Base-by-base conservation (phyloP, 768 basidiomycete genomes). In the Auricularia auricula-judae region DNA sequence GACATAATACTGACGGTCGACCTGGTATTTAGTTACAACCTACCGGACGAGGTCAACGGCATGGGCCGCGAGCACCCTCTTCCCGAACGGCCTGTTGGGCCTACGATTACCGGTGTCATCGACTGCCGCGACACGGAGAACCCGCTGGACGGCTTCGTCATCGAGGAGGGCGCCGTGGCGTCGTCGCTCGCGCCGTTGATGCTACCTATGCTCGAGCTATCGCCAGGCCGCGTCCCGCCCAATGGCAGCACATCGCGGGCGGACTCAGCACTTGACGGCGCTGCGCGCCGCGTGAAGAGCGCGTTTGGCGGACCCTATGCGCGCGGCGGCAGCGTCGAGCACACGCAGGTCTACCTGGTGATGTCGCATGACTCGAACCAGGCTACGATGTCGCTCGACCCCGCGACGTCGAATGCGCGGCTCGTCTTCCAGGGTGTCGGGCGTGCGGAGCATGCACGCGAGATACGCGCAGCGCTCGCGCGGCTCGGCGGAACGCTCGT, bases 291-390 rank as follows among this genome's bases (percentile, higher is more conserved):
- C 35, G 34, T 54, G 3, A 54, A n/a, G 18, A 33, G 33, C 39
- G 36, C 18, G 53, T 3, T 43, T 8, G 36, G 29, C 14, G 63
- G 63, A 7, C 63, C 63, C 34, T 63, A 63, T 23, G 33, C 63
- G 7, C 36, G 23, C 3, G 56, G 56, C 34, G 56, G 63, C 12
- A 54, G 47, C 47, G 47, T 63, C 39, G n/a, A 63, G 47, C 63
- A 63, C 63, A 63, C 63, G 0, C 63, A 63, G 63, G 54, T 51
- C 3, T 63, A 63, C 36, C 47, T 63, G 11, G 43, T 63, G 23
- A 63, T 63, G 63, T 63, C 63, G 35, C 63, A 63, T 34, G 63
- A 63, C 43, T 51, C 47, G 18, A 54, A 54, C 35, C 47, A 63
- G 63, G 63, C 47, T 4, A 34, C 21, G 23, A 23, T 63, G 29